Conservation (phyloP, 805 yeast species). For the Cyberlindnera subsufficiens region DNA sequence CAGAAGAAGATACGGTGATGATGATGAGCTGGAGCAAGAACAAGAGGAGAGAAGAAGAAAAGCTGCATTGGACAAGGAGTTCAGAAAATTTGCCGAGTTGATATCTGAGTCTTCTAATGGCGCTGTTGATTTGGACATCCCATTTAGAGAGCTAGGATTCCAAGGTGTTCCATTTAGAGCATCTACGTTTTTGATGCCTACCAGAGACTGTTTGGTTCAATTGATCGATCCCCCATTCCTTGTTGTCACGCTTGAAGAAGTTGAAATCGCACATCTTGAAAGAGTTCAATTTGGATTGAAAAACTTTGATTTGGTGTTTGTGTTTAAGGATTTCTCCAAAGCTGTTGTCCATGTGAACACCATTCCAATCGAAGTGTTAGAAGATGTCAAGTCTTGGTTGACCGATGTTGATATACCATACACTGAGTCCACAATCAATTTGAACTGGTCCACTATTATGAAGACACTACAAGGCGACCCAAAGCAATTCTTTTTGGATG, state of each 20-base stretch:
- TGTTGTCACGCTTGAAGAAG: conserved; percentile 85
- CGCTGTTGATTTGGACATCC: conserved; percentile 80
- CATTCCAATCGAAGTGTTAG: conserved; percentile 87
- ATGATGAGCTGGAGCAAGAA: conserved; percentile 96
- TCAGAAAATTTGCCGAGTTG: conserved; percentile 80
- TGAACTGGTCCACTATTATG: conserved; percentile 95
- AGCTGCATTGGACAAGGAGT: conserved; percentile 85
- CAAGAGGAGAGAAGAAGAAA: conserved; percentile 96
- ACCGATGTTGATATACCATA: conserved; percentile 96
- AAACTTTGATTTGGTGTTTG: conserved; percentile 95
- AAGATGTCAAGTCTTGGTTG: conserved; percentile 92
- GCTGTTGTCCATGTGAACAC: conserved; percentile 93
- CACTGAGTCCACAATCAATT: conserved; percentile 91
- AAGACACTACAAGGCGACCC: conserved; percentile 90
- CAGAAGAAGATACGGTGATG: conserved; percentile 84
- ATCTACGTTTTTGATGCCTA: conserved; percentile 91
- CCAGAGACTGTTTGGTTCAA: conserved; percentile 94
- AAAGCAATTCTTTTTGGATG: conserved; percentile 86
- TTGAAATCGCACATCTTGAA: conserved; percentile 92
- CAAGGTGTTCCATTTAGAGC: conserved; percentile 96
- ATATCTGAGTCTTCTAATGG: conserved; percentile 88
- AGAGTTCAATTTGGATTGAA: conserved; percentile 96
- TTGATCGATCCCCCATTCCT: conserved; percentile 91
- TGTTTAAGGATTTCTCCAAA: conserved; percentile 81
- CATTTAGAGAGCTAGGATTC: conserved; percentile 94